Base-by-base conservation (phyloP, 805 yeast species). In the Kurtzmaniella cleridarum region DNA sequence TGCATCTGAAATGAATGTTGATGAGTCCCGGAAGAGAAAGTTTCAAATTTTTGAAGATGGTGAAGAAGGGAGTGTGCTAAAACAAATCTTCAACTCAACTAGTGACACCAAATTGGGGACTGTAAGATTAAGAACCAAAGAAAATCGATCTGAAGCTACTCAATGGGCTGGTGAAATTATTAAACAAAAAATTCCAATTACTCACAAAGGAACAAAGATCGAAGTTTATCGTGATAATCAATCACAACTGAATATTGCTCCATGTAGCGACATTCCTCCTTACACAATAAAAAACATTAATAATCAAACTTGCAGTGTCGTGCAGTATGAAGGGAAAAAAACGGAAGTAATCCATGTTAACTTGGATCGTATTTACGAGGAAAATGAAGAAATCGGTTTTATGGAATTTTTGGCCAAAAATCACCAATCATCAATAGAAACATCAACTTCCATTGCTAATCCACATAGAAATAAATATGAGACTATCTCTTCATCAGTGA, bases 131-230 rank as follows among this genome's bases (percentile, higher is more conserved):
- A 57, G 85, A 38, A 66, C 69, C 34, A 85, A 85, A 54, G 95
- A 87, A 54, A 87, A 87, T 52, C 60, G 55, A 5, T 31, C 75
- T 15, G 61, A 64, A 2, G 69, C 88, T 1, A 65, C 62, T 7
- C 73, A 81, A 0, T 80, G 91, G 84, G 64, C 62, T 11, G 89
- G 91, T 0, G 82, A 84, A 48, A 65, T 61, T 2, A 37, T 81
- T n/a, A 54, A 60, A 16, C 83, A 79, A 48, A 54, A 60, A n/a
- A 5, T 30, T 5, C 30, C 35, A 7, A 28, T 40, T 20, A 1
- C 38, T 32, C 36, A 42, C n/a, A 36, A 66, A 6, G 38, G 67
- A 0, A 66, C 76, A 27, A 60, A 54, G 47, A 30, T 52, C 40
- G 31, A 41, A 40, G 45, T 64, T 45, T 46, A 59, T 40, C 44